Evolutionary conservation across 2,329 filamentous ascomycete species (phyloP).

Genomic region (Colletotrichum sp.): DNA sequence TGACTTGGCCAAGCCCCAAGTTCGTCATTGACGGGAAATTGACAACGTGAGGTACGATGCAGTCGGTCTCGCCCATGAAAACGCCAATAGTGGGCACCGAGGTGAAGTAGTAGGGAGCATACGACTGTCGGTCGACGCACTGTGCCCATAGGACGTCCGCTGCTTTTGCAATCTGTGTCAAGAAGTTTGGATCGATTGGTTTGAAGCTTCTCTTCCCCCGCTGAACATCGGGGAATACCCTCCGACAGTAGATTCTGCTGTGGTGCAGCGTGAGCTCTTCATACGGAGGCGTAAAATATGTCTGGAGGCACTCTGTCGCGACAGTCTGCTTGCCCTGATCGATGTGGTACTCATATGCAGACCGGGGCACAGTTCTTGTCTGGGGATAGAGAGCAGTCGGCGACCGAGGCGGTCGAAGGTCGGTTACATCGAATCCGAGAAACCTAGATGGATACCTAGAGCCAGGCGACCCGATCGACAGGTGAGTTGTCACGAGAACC

Average conservation of each 20-base stretch:
- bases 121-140: not conserved
- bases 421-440: constrained; percentile 10
- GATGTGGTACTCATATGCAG: constrained; percentile 11
- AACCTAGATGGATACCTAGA: constrained; percentile 6
- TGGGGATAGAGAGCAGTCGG: not conserved
- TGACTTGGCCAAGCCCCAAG: constrained; percentile 14
- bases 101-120: not conserved
- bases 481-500: constrained; percentile 1
- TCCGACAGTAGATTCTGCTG: constrained; percentile 4
- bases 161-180: not conserved
- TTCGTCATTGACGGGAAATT: constrained; percentile 14
- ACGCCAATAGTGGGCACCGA: constrained; percentile 6
- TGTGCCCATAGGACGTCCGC: not conserved
- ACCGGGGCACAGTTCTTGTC: not conserved
- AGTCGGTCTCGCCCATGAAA: constrained; percentile 16
- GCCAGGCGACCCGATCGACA: constrained; percentile 14
- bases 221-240: constrained; percentile 4
- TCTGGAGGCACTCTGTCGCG: not conserved
- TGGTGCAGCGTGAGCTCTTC: not conserved
- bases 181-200: not conserved
- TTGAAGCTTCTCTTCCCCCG: not conserved
- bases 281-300: constrained; percentile 3
- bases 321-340: constrained; percentile 10
- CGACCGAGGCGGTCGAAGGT: not conserved
- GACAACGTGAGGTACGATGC: not conserved